phyloP scores from a whole-genome alignment of 1,139 yeast genomes.

The Sugiyamaella novakii region DNA sequence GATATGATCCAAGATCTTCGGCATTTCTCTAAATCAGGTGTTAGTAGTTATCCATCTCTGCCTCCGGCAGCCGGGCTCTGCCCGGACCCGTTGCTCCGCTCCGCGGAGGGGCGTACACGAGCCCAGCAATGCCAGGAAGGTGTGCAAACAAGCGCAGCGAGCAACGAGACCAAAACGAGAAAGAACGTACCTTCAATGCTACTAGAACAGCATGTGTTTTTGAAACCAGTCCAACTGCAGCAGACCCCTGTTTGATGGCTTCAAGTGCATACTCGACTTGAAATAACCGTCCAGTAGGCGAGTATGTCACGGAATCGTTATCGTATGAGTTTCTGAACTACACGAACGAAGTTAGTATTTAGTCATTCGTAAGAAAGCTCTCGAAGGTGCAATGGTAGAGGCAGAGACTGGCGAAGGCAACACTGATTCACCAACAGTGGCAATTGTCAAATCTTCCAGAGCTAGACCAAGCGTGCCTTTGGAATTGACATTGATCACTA shows the following conservation, averaged over 20 bases:
- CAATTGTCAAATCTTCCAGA: no score
- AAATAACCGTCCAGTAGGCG: slow-evolving; percentile 95
- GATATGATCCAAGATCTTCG: slow-evolving; percentile 95
- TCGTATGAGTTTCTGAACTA: slow-evolving; percentile 97
- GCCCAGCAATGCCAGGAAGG: neutral
- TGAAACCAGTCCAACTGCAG: slow-evolving; percentile 91
- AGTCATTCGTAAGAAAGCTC: no score
- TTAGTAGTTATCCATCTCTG: neutral
- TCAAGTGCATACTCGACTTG: slow-evolving; percentile 95
- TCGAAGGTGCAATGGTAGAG: no score
- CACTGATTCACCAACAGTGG: no score
- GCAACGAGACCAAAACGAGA: neutral
- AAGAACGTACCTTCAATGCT: slow-evolving; percentile 61
- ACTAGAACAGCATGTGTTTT: slow-evolving; percentile 86
- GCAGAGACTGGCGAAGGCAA: neutral
- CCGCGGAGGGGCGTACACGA: no score
- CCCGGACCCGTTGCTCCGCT: neutral
- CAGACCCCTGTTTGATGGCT: slow-evolving; percentile 97
- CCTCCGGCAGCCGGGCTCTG: neutral
- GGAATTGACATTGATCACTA: no score
- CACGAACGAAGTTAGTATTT: neutral
- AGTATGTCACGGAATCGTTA: slow-evolving; percentile 95
- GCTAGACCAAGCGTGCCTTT: no score
- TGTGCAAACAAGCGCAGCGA: neutral
- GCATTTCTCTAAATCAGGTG: slow-evolving; percentile 63